Percentiles rank a stretch among this genome's conserved stretches.
These are phyloP conservation scores for Colletotrichum sp. DNA, from an alignment of 2,329 filamentous ascomycete genomes.

Conservation along the genomic window DNA sequence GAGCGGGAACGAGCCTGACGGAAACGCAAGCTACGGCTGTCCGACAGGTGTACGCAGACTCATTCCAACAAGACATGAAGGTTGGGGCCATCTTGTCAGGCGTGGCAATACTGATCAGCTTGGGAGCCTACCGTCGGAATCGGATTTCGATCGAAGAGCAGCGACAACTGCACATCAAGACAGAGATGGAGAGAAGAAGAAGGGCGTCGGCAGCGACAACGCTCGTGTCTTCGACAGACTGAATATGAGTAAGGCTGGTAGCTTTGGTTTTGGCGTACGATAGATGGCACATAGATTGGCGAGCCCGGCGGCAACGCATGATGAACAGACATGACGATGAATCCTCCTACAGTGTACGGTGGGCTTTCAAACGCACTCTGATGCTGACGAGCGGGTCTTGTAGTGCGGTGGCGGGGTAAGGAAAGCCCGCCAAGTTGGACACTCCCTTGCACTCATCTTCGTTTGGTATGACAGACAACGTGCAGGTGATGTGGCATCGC, in stretches of 20 bases:
- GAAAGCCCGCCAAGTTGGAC: not conserved
- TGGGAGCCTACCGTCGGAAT: conserved; percentile 41
- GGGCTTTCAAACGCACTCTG: not conserved
- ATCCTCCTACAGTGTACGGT: not conserved
- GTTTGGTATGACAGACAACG: not conserved
- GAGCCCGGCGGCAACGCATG: not conserved
- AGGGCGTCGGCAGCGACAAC: conserved; percentile 14
- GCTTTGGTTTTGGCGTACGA: not conserved
- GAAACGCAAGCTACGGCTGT: conserved; percentile 33
- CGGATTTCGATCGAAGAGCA: conserved; percentile 31
- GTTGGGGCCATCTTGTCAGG: conserved; percentile 46
- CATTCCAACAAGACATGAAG: conserved; percentile 52
- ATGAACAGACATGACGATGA: not conserved
- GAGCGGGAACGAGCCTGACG: conserved; percentile 25
- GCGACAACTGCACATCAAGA: conserved; percentile 8
- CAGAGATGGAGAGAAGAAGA: conserved; percentile 4
- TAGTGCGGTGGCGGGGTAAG: not conserved
- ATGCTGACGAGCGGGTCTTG: not conserved
- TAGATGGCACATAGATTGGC: not conserved
- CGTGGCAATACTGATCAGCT: conserved; percentile 40
- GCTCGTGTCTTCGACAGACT: conserved; percentile 11
- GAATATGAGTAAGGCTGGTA: not conserved
- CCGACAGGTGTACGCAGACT: conserved; percentile 43
- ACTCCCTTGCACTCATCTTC: not conserved
- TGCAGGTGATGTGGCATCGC: not conserved